Percentiles rank a stretch among this genome's conserved stretches.
Conservation (phyloP, 2,329 filamentous ascomycete species). For the Basipetospora chlamydospora region DNA sequence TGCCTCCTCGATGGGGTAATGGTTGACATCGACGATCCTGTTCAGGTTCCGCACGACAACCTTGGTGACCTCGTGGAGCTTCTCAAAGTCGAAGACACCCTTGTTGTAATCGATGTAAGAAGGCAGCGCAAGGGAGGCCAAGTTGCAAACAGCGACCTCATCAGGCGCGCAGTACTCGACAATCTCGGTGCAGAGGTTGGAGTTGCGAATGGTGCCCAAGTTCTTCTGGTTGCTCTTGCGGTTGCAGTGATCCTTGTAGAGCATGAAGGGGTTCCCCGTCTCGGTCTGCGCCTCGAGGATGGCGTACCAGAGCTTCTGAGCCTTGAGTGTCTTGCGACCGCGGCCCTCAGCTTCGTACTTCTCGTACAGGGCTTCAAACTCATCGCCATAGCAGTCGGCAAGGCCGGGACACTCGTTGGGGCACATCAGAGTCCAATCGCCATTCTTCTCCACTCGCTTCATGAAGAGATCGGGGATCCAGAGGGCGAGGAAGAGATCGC, state of each 20-base stretch:
- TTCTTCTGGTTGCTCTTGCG: conserved; percentile 99
- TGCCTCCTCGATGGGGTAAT: conserved; percentile 93
- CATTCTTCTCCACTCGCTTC: conserved; percentile 97
- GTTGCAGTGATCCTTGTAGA: conserved; percentile 98
- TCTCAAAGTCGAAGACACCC: conserved; percentile 85
- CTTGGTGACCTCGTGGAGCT: conserved; percentile 86
- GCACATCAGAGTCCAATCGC: conserved; percentile 95
- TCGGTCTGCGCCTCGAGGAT: conserved; percentile 97
- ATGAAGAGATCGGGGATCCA: conserved; percentile 99
- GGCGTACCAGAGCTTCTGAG: conserved; percentile 98
- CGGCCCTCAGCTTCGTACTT: conserved; percentile 79
- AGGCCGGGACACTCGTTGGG: conserved; percentile 91
- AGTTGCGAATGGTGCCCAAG: conserved; percentile 93
- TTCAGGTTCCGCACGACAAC: conserved; percentile 92
- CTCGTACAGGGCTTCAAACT: conserved; percentile 91
- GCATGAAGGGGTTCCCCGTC: conserved; percentile 98
- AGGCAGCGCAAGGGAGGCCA: conserved; percentile 85
- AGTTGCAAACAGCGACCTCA: conserved; percentile 96
- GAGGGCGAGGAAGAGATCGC: conserved; percentile 91
- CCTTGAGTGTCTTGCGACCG: conserved; percentile 83
- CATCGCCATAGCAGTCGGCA: conserved; percentile 91
- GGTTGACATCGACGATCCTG: conserved; percentile 96
- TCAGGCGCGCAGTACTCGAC: conserved; percentile 94
- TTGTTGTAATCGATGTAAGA: conserved; percentile 78
- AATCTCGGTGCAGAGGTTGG: conserved; percentile 97